These are phyloP conservation scores for Nicotiana tomentosiformis DNA, from an alignment of 257 asterid genomes.

Conservation along the genomic window DNA sequence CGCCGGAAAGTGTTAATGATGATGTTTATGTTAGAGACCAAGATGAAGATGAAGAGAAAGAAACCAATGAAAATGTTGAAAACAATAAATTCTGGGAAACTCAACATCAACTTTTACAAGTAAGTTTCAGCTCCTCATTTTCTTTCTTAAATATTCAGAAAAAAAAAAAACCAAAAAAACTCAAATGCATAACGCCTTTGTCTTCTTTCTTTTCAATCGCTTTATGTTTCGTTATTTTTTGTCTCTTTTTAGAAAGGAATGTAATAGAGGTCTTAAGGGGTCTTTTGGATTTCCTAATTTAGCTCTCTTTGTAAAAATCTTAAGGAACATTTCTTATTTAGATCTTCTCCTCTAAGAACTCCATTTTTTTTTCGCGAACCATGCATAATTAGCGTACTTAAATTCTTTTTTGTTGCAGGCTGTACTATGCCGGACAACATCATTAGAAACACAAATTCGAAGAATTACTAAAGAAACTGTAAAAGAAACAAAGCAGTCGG, in stretches of 20 bases:
- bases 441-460: conserved; percentile 67
- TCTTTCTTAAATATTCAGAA: background rate
- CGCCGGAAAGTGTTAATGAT: conserved; percentile 33
- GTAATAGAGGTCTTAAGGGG: background rate
- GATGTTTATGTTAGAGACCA: conserved; percentile 18
- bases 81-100: conserved; percentile 63
- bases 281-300: background rate
- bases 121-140: conserved; percentile 17
- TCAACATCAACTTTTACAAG: conserved; percentile 64
- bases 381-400: background rate
- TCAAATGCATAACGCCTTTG: background rate
- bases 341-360: background rate
- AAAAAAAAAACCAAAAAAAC: too few species aligned
- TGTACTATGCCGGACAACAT: conserved; percentile 63
- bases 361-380: too few species aligned
- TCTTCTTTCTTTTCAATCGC: background rate
- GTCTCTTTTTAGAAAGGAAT: too few species aligned
- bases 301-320: background rate
- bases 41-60: conserved; percentile 33
- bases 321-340: background rate
- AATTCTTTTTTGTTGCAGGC: conserved; percentile 28
- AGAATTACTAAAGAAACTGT: conserved; percentile 47
- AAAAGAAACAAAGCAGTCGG: conserved; percentile 35
- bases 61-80: conserved; percentile 19
- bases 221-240: too few species aligned